Conservation (phyloP, 306 rosid genomes). For the Casuarina equisetifolia region DNA sequence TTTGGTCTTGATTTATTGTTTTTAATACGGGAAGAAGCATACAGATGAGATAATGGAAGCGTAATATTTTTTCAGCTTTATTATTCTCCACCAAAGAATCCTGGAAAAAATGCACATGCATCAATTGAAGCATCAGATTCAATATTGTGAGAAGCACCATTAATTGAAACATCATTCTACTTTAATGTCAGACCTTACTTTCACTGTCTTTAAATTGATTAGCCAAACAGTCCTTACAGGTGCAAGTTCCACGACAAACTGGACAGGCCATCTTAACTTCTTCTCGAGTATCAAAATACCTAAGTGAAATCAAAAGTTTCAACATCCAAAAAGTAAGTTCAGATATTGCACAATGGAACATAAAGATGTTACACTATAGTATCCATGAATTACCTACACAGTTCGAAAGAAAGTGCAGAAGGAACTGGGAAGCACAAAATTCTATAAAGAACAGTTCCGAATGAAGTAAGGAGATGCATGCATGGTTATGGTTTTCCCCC, state of each 20-base stretch:
- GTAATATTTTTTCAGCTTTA: slow-evolving; percentile 68
- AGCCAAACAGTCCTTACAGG: slow-evolving; percentile 80
- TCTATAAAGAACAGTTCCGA: slow-evolving; percentile 8
- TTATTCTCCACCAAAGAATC: slow-evolving; percentile 54
- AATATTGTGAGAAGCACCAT: slow-evolving; percentile 24
- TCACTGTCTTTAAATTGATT: slow-evolving; percentile 65
- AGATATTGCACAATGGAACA: slow-evolving; percentile 1
- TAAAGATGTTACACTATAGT: slow-evolving; percentile 7
- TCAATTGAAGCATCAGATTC: slow-evolving; percentile 37
- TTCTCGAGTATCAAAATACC: slow-evolving; percentile 81
- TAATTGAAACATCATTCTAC: slow-evolving; percentile 29
- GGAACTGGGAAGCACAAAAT: background rate
- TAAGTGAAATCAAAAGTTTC: slow-evolving; percentile 22
- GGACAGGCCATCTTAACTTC: slow-evolving; percentile 92
- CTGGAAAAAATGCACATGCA: slow-evolving; percentile 52
- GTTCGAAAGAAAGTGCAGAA: slow-evolving; percentile 4
- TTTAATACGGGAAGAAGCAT: slow-evolving; percentile 87
- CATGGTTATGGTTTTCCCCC: background rate
- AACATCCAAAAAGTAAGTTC: background rate
- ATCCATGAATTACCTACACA: background rate
- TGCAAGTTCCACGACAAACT: slow-evolving; percentile 86
- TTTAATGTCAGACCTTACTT: slow-evolving; percentile 94
- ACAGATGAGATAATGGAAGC: slow-evolving; percentile 79
- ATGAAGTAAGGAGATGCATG: background rate
- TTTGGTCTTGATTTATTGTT: slow-evolving; percentile 68